phyloP scores from a whole-genome alignment of 2,329 filamentous ascomycete genomes.

The Fusarium humuli region DNA sequence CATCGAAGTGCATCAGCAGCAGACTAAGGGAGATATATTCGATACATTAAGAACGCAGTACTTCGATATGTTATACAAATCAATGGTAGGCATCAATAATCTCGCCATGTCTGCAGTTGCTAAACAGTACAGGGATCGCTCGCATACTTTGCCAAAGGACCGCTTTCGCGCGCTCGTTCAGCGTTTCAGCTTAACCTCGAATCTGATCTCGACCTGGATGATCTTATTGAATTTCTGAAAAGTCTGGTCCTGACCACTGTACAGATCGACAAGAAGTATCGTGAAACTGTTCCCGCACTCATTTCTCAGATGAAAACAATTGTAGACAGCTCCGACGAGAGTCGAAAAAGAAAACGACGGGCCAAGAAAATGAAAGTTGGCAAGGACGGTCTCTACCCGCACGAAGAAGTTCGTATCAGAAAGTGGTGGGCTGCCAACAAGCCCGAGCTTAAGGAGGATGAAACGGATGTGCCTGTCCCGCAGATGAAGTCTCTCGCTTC shows the following conservation, averaged over 20 bases:
- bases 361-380: slow-evolving; percentile 74
- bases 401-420: slow-evolving; percentile 72
- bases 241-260: slow-evolving; percentile 73
- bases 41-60: slow-evolving; percentile 69
- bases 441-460: slow-evolving; percentile 62
- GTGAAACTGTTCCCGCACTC: slow-evolving; percentile 74
- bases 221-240: slow-evolving; percentile 77
- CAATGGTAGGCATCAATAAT: slow-evolving; percentile 62
- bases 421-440: slow-evolving; percentile 77
- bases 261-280: slow-evolving; percentile 82
- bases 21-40: slow-evolving; percentile 65
- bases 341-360: slow-evolving; percentile 61
- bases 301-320: slow-evolving; percentile 67
- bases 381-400: slow-evolving; percentile 75
- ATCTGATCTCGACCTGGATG: slow-evolving; percentile 68
- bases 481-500: slow-evolving; percentile 72
- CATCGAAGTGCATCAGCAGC: slow-evolving; percentile 45
- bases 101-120: neutral
- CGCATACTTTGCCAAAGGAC: slow-evolving; percentile 87
- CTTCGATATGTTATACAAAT: slow-evolving; percentile 70
- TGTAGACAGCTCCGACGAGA: slow-evolving; percentile 66
- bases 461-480: slow-evolving; percentile 60
- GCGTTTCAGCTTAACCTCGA: slow-evolving; percentile 74
- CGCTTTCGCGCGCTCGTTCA: slow-evolving; percentile 78
- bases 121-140: slow-evolving; percentile 70